Conservation (phyloP, 2,329 filamentous ascomycete species). For the Davidsoniella virescens region DNA sequence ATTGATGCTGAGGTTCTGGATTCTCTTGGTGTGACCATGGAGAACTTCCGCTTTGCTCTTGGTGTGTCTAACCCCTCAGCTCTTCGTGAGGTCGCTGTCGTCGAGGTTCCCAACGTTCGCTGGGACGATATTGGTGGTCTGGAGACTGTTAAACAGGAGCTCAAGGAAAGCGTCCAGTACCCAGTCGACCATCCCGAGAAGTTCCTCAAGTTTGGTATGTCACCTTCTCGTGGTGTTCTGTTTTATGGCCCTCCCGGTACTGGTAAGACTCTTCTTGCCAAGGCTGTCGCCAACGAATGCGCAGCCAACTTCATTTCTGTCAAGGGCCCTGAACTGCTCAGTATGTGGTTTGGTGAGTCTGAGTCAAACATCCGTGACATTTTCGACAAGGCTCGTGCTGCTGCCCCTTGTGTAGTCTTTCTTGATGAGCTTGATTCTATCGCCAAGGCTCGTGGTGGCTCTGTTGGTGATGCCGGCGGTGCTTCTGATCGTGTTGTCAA, state of each 20-base stretch:
- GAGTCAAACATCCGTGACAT: constrained; percentile 99
- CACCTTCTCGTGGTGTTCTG: constrained; percentile 90
- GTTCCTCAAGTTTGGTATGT: constrained; percentile 99
- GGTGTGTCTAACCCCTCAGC: constrained; percentile 97
- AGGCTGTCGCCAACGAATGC: constrained; percentile 98
- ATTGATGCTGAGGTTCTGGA: constrained; percentile 97
- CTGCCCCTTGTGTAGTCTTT: constrained; percentile 96
- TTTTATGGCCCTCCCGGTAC: constrained; percentile 99
- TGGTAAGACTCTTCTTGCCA: constrained; percentile 98
- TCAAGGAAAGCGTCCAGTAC: constrained; percentile 97
- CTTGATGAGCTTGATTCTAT: constrained; percentile 97
- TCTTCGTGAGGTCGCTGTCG: constrained; percentile 94
- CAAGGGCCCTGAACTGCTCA: constrained; percentile 94
- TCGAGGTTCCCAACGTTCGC: constrained; percentile 96
- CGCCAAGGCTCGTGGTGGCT: constrained; percentile 97
- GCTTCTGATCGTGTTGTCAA: constrained; percentile 99
- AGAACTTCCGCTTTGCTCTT: constrained; percentile 98
- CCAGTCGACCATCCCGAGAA: constrained; percentile 98
- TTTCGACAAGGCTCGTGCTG: constrained; percentile 97
- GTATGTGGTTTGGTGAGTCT: constrained; percentile 99
- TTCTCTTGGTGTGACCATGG: constrained; percentile 96
- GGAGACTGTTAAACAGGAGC: constrained; percentile 96
- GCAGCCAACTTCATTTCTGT: constrained; percentile 99
- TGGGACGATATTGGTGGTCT: constrained; percentile 99
- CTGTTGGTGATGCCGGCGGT: constrained; percentile 87